These are phyloP conservation scores for Penicillium canescens DNA, from an alignment of 495 filamentous ascomycete genomes.

Conservation along the genomic window DNA sequence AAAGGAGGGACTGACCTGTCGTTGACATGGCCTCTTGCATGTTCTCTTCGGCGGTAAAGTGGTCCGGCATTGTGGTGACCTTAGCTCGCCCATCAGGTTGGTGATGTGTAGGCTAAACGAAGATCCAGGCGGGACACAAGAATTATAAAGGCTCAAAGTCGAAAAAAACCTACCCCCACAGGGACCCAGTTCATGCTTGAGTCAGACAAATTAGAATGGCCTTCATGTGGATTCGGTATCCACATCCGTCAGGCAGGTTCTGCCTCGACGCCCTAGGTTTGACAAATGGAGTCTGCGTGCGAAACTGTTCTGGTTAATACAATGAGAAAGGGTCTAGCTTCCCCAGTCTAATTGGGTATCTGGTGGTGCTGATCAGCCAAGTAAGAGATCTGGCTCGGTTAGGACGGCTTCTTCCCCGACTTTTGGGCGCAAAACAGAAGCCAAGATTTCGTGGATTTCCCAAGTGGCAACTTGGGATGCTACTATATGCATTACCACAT, in stretches of 20 bases:
- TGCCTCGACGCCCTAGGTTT: slow-evolving; percentile 13
- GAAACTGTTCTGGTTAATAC: slow-evolving; percentile 6
- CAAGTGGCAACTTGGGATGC: slow-evolving; percentile 14
- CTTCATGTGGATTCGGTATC: slow-evolving; percentile 15
- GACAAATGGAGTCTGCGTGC: slow-evolving; percentile 10
- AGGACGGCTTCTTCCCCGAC: slow-evolving; percentile 23
- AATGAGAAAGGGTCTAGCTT: slow-evolving; percentile 5
- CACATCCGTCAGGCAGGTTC: slow-evolving; percentile 14
- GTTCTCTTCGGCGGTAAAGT: slow-evolving; percentile 21
- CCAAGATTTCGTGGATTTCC: slow-evolving; percentile 10
- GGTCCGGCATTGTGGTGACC: slow-evolving; percentile 19
- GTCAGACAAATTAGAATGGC: slow-evolving; percentile 13
- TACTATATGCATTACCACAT: slow-evolving; percentile 1
- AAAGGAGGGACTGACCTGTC: slow-evolving; percentile 15
- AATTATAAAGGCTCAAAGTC: slow-evolving; percentile 14
- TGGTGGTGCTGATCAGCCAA: slow-evolving; percentile 18
- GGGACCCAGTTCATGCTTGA: slow-evolving; percentile 10
- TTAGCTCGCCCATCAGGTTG: slow-evolving; percentile 2
- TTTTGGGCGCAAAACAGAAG: slow-evolving; percentile 11
- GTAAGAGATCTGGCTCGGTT: slow-evolving; percentile 15
- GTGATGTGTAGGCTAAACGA: neutral
- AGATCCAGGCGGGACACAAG: slow-evolving; percentile 5
- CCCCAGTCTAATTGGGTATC: slow-evolving; percentile 17
- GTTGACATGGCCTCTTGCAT: slow-evolving; percentile 25
- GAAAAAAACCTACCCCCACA: slow-evolving; percentile 6